Base-by-base conservation (phyloP, 768 basidiomycete genomes). In the Rhizopogon roseolus region DNA sequence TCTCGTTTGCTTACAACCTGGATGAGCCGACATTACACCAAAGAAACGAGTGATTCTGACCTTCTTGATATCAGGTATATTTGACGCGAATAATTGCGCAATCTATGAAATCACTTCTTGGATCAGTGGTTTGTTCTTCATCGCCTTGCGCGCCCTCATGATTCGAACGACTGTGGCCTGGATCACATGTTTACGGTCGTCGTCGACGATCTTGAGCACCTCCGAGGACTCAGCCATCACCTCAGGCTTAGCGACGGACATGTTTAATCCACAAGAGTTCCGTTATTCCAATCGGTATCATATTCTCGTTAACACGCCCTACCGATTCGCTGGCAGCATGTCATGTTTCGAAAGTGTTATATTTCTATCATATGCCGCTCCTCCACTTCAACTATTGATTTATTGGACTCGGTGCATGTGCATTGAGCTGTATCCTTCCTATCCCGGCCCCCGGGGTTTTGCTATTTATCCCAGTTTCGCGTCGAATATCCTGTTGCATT, bases 51-150 rank as follows among this genome's bases (percentile, higher is more conserved):
- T n/a, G n/a, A 43, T 37, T 39, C 69, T 13, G 16, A 88, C 90
- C 84, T 96, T 95, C 73, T 98, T 98, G 73, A 98, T 94, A 66
- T 97, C 93, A 3, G 91, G 86, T 50, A 98, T 90, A 75, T 93
- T 93, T 22, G 95, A 95, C 9, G 88, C 81, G 70, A 94, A 94
- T 49, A 91, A 81, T 61, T 87, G 81, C 8, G 89, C 85, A 60
- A 95, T 88, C 69, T 93, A 90, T 13, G 88, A 85, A 60, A 92
- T 90, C 57, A 93, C 91, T 64, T 95, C 93, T 64, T 87, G 86
- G 58, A 95, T 92, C 61, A 95, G 69, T 1, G 84, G 78, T 64
- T 94, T 90, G 72, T 93, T 92, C 79, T 93, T 94, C 85, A 94
- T 88, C 56, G 86, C 88, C 81, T 93, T 93, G 36, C 93, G 83